Conservation (phyloP, 805 yeast species). For the Cyberlindnera mississippiensis region DNA sequence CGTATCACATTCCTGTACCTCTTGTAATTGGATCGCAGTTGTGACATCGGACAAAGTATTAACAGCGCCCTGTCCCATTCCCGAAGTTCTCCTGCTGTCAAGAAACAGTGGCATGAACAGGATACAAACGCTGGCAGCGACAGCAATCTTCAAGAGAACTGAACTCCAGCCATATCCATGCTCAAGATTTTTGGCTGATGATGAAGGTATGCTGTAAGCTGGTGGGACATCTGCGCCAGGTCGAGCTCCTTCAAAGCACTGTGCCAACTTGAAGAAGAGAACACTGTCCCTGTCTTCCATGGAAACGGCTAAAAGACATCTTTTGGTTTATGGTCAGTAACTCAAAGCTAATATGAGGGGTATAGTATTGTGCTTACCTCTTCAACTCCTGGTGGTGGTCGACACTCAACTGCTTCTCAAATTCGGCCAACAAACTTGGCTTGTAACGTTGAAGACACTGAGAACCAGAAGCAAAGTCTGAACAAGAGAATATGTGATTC, state of each 20-base stretch:
- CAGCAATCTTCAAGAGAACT: too few relatives aligned
- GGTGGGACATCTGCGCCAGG: too few relatives aligned
- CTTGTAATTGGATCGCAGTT: background rate
- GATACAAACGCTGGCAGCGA: too few relatives aligned
- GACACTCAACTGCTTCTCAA: background rate
- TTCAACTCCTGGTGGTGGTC: background rate
- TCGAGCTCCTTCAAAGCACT: background rate
- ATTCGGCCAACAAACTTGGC: background rate
- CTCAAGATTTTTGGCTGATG: too few relatives aligned
- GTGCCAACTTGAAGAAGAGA: constrained; percentile 10
- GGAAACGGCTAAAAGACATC: constrained; percentile 12
- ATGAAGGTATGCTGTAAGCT: too few relatives aligned
- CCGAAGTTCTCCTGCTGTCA: background rate
- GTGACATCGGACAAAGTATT: too few relatives aligned
- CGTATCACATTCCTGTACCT: background rate
- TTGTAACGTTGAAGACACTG: constrained; percentile 14
- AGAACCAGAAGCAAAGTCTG: constrained; percentile 7
- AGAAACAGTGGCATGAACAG: too few relatives aligned
- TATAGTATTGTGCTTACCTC: constrained; percentile 3
- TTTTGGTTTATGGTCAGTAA: constrained; percentile 3
- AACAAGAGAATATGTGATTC: constrained; percentile 12
- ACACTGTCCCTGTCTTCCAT: constrained; percentile 6
- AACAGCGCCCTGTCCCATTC: too few relatives aligned
- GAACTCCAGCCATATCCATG: too few relatives aligned
- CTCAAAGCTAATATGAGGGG: background rate